Evolutionary conservation across 23 red algal species (phyloP).

Genomic region (Chondrus crispus): DNA sequence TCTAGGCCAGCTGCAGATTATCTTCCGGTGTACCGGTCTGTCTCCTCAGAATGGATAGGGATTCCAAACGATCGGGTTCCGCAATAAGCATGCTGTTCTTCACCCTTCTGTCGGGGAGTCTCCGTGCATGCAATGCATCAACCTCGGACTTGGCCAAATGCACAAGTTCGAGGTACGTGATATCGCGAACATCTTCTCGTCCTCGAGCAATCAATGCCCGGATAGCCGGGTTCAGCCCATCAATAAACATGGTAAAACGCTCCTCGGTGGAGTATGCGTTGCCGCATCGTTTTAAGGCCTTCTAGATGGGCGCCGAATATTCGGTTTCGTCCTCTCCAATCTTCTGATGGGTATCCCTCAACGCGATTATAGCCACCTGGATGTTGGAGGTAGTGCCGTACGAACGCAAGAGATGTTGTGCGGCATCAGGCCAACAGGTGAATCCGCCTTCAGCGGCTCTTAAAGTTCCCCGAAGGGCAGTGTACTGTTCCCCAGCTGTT

Average conservation of each 20-base stretch:
- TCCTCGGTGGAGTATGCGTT: not conserved
- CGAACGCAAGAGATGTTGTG: not conserved
- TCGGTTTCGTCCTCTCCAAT: not conserved
- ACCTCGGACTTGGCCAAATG: not conserved
- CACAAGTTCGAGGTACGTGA: not conserved
- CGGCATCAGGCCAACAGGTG: not conserved
- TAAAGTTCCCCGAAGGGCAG: too few relatives aligned
- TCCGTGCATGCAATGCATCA: not conserved
- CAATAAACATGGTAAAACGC: not conserved
- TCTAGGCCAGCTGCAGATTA: too few relatives aligned
- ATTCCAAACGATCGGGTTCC: too few relatives aligned
- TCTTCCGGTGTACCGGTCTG: too few relatives aligned
- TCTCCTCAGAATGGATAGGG: too few relatives aligned
- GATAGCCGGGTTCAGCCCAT: not conserved
- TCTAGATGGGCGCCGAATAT: not conserved
- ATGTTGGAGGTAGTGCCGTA: not conserved
- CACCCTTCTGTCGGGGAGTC: too few relatives aligned
- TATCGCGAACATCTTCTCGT: not conserved
- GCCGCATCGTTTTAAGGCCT: constrained; percentile 10
- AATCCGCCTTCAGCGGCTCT: too few relatives aligned
- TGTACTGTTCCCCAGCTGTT: too few relatives aligned
- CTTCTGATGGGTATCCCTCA: not conserved
- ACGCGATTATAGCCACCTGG: not conserved
- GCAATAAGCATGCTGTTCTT: too few relatives aligned
- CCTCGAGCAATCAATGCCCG: not conserved